Evolutionary conservation across 345 rosid species (phyloP).

Genomic region (Gynandropsis gynandra): DNA sequence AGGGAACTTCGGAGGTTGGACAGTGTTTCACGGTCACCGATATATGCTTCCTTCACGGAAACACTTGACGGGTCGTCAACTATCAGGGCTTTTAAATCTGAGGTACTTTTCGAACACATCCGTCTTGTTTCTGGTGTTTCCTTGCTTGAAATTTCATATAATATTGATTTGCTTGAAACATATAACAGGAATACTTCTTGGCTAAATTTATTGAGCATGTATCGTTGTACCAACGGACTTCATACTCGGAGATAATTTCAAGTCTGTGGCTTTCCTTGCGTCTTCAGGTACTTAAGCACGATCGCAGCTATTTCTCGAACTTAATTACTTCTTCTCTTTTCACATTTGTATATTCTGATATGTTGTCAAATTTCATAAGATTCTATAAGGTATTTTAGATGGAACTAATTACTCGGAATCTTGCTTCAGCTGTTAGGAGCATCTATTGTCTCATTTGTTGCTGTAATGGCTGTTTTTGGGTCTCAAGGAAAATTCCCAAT

Average conservation of each 20-base stretch:
- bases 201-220: slow-evolving; percentile 54
- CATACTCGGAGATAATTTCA: slow-evolving; percentile 66
- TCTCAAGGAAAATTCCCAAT: slow-evolving; percentile 54
- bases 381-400: not conserved
- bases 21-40: slow-evolving; percentile 91
- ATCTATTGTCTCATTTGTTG: slow-evolving; percentile 62
- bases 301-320: not conserved
- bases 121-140: slow-evolving; percentile 5
- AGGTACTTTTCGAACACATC: slow-evolving; percentile 36
- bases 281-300: slow-evolving; percentile 61
- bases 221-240: slow-evolving; percentile 65
- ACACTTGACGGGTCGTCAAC: slow-evolving; percentile 90
- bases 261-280: slow-evolving; percentile 97
- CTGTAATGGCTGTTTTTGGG: slow-evolving; percentile 68
- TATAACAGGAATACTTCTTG: slow-evolving; percentile 52
- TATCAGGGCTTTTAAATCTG: slow-evolving; percentile 73
- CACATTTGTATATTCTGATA: too few relatives aligned
- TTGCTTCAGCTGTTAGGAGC: slow-evolving; percentile 69
- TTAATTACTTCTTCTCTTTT: not conserved
- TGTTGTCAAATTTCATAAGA: too few relatives aligned
- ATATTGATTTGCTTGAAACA: not conserved
- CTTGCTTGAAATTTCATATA: not conserved
- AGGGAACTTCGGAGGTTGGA: slow-evolving; percentile 89
- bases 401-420: slow-evolving; percentile 8
- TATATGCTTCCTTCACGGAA: slow-evolving; percentile 82